Evolutionary conservation across 306 rosid species (phyloP).

Genomic region (Prunus davidiana): DNA sequence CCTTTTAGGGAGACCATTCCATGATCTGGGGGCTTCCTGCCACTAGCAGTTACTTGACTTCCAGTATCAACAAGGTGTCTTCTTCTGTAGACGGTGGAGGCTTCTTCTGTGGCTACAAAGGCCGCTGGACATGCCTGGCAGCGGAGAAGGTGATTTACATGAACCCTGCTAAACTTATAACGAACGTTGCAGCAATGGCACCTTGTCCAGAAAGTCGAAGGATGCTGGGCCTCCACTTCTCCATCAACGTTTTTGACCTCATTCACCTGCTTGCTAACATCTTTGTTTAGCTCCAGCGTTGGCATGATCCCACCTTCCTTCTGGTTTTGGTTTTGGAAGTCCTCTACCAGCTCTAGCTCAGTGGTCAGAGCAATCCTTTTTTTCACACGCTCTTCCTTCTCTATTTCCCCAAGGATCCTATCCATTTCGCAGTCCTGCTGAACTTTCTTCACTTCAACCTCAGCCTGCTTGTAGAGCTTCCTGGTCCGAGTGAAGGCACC

Average conservation of each 20-base stretch:
- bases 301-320: too few relatives aligned
- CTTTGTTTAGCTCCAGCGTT: too few relatives aligned
- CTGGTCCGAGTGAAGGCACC: not conserved
- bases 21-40: conserved; percentile 26
- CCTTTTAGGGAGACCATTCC: not conserved
- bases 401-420: not conserved
- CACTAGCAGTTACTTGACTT: conserved; percentile 37
- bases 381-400: not conserved
- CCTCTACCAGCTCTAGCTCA: too few relatives aligned
- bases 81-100: conserved; percentile 53
- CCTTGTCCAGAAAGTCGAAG: conserved; percentile 75
- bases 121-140: conserved; percentile 81
- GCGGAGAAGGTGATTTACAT: conserved; percentile 68
- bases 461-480: not conserved
- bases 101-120: conserved; percentile 64
- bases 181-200: conserved; percentile 48
- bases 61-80: conserved; percentile 37
- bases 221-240: conserved; percentile 35
- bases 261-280: too few relatives aligned
- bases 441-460: not conserved
- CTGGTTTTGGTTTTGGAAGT: too few relatives aligned
- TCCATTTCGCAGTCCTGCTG: not conserved
- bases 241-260: not conserved
- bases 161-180: conserved; percentile 68
- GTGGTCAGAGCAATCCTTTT: not conserved